Percentiles rank a stretch among this genome's conserved stretches.
These are phyloP conservation scores for Apiospora rasikravindrae DNA, from an alignment of 2,329 filamentous ascomycete genomes.

Conservation along the genomic window DNA sequence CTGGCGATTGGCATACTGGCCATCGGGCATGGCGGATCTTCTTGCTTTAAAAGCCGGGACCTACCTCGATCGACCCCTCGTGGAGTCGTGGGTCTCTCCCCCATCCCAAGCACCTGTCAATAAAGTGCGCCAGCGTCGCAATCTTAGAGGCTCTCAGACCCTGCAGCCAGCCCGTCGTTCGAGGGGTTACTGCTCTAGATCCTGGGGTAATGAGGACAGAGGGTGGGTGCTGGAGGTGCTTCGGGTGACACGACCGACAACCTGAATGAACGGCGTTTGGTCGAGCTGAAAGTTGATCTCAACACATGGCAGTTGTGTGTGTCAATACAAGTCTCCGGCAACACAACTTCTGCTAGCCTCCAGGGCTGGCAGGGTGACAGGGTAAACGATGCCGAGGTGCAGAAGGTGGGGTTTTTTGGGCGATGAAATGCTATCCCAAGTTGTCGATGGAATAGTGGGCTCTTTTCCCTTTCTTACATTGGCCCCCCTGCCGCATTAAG, in stretches of 20 bases:
- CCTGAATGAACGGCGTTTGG: background rate
- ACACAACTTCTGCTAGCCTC: background rate
- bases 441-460: constrained; percentile 21
- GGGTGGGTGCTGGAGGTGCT: background rate
- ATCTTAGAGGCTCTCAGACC: background rate
- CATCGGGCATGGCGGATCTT: background rate
- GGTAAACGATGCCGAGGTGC: constrained; percentile 17
- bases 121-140: background rate
- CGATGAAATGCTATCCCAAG: constrained; percentile 13
- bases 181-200: background rate
- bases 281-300: background rate
- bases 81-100: constrained; percentile 5
- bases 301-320: background rate
- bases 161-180: background rate
- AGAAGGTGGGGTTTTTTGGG: constrained; percentile 16
- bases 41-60: background rate
- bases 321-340: background rate
- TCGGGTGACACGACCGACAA: background rate
- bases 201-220: background rate
- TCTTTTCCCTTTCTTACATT: background rate
- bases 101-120: background rate
- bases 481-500: no score
- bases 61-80: constrained; percentile 9
- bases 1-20: background rate
- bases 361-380: background rate